A percentile compares a stretch with the other conserved stretches of the same genome.
phyloP scores from a whole-genome alignment of 2,329 filamentous ascomycete species.

The Fusarium circinatum region DNA sequence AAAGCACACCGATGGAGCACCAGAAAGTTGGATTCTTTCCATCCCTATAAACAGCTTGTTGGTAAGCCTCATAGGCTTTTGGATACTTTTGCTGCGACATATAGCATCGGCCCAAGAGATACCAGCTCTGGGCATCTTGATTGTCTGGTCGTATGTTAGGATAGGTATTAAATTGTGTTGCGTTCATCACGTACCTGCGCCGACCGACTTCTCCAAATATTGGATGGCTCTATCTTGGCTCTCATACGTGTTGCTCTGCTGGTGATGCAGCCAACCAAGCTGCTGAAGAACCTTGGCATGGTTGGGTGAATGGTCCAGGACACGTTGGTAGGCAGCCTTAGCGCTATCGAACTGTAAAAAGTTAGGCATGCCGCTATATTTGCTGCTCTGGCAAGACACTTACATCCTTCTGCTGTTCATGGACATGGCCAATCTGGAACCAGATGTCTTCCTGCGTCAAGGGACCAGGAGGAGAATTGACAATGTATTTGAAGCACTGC shows the following conservation, averaged over 20 bases:
- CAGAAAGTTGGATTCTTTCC: constrained; percentile 98
- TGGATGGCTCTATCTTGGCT: constrained; percentile 97
- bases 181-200: constrained; percentile 72
- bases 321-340: constrained; percentile 90
- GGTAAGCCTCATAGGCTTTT: constrained; percentile 98
- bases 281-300: constrained; percentile 99
- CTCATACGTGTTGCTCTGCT: constrained; percentile 89
- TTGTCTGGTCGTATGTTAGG: constrained; percentile 71
- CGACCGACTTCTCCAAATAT: constrained; percentile 95
- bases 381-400: constrained; percentile 53
- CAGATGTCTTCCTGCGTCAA: constrained; percentile 98
- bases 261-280: constrained; percentile 96
- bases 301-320: constrained; percentile 92
- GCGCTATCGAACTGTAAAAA: constrained; percentile 84
- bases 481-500: constrained; percentile 98
- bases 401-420: constrained; percentile 99
- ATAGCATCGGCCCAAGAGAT: constrained; percentile 95
- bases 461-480: constrained; percentile 89
- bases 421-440: constrained; percentile 99
- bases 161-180: neutral
- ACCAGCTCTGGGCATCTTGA: constrained; percentile 97
- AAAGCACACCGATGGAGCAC: constrained; percentile 98
- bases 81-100: constrained; percentile 99
- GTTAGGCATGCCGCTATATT: constrained; percentile 48
- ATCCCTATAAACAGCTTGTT: constrained; percentile 98